Evolutionary conservation across 2,329 filamentous ascomycete species (phyloP).

Genomic region (Cercospora sesami): DNA sequence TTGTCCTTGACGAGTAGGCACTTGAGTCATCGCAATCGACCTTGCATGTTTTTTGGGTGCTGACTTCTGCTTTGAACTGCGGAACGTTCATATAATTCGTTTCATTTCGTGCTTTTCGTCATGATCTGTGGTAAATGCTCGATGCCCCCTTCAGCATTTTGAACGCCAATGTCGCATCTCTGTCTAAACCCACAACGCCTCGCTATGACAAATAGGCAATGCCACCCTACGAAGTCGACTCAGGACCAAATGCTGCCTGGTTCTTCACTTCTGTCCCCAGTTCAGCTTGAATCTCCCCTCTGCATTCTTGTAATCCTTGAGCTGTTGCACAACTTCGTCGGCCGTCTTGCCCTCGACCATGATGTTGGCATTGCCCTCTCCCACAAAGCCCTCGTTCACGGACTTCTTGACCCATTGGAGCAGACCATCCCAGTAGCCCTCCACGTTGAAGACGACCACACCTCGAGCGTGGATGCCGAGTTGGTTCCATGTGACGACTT

Average conservation of each 20-base stretch:
- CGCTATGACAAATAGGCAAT: not conserved
- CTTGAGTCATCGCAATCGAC: not conserved
- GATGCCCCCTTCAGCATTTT: not conserved
- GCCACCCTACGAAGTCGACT: not conserved
- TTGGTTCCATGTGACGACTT: conserved; percentile 89
- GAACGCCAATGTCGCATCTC: not conserved
- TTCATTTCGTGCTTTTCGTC: not conserved
- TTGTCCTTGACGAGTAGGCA: not conserved
- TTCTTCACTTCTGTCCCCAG: conserved; percentile 66
- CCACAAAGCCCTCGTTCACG: conserved; percentile 75
- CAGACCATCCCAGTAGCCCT: conserved; percentile 89
- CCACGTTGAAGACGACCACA: conserved; percentile 80
- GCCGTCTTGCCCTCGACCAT: conserved; percentile 72
- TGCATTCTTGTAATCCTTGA: conserved; percentile 74
- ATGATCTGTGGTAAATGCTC: not conserved
- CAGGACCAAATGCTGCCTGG: not conserved
- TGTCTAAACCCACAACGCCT: not conserved
- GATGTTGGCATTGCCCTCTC: conserved; percentile 68
- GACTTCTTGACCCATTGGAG: conserved; percentile 77
- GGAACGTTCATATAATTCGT: not conserved
- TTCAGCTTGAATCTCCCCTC: conserved; percentile 75
- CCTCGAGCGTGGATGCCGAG: conserved; percentile 82
- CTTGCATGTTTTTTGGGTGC: not conserved
- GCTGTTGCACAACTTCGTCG: conserved; percentile 67
- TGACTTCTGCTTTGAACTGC: not conserved